Evolutionary conservation across 495 filamentous ascomycete species (phyloP).

Genomic region (Lentithecium fluviatile): DNA sequence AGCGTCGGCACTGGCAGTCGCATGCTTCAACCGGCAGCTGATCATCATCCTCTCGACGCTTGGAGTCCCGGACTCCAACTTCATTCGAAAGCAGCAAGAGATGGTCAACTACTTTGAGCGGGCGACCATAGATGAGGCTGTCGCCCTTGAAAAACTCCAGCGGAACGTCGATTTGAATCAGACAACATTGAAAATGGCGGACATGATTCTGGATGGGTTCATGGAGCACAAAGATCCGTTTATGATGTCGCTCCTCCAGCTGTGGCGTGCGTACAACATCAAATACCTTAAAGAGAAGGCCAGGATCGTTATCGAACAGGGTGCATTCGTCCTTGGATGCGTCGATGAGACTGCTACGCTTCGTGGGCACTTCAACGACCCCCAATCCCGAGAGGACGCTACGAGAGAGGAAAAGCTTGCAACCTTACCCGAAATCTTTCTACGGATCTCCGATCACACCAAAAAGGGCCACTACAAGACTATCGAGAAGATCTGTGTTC

Average conservation of each 20-base stretch:
- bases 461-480: slow-evolving; percentile 56
- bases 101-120: slow-evolving; percentile 64
- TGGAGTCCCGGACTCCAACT: slow-evolving; percentile 66
- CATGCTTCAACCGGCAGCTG: slow-evolving; percentile 83
- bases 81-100: slow-evolving; percentile 61
- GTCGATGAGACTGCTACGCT: slow-evolving; percentile 79
- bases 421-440: slow-evolving; percentile 79
- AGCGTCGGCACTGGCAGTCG: slow-evolving; percentile 68
- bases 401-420: slow-evolving; percentile 37
- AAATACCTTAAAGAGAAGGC: slow-evolving; percentile 85
- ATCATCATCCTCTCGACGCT: slow-evolving; percentile 79
- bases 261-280: slow-evolving; percentile 41
- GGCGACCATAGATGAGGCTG: slow-evolving; percentile 62
- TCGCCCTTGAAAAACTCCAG: slow-evolving; percentile 65
- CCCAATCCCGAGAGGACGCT: slow-evolving; percentile 14
- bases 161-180: slow-evolving; percentile 84
- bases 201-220: slow-evolving; percentile 78
- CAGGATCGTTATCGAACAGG: slow-evolving; percentile 73
- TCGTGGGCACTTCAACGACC: slow-evolving; percentile 60
- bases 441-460: slow-evolving; percentile 65
- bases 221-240: slow-evolving; percentile 77
- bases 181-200: slow-evolving; percentile 68
- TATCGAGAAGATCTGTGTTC: slow-evolving; percentile 74
- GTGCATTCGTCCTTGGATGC: slow-evolving; percentile 86
- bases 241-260: slow-evolving; percentile 59